Base-by-base conservation (phyloP, 225 moss, liverwort and hornwort species). In the Physcomitrium patens region DNA sequence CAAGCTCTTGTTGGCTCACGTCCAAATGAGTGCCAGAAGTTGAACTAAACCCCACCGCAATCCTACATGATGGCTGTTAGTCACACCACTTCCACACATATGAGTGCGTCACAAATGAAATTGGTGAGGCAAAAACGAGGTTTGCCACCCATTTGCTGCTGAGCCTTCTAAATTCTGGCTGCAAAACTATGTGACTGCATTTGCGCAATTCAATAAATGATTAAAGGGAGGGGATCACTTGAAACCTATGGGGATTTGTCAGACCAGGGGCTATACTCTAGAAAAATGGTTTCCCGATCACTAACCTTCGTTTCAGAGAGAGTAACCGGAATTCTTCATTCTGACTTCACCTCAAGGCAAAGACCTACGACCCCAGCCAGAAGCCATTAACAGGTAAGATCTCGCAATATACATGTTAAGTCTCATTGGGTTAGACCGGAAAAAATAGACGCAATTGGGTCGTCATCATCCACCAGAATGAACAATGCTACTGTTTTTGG, bases 181-280 rank as follows among this genome's bases (percentile, higher is more conserved):
- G 49, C 48, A 68, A 76, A 63, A 64, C 42, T 22, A 16, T 63
- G 51, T 52, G 20, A 60, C 76, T 76, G 68, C 68, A 60, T 48
- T 60, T 76, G 60, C 17, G 76, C 76, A 60, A 51, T 76, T 76
- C 23, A 43, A 76, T 68, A 50, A 66, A 51, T 68, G 60, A 49
- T 60, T 50, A 68, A 68, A 50, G 24, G 42, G 43, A 68, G 43
- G 55, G 41, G 60, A 68, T 51, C 68, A 60, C 12, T 51, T 60
- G 37, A 60, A 68, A 60, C 41, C 60, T 43, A n/a, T 49, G 18
- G 12, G 48, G 59, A 53, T 20, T 61, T 49, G 49, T 61, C 19
- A 50, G 37, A 31, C 43, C 42, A 24, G 60, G 68, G 60, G 60
- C 23, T 51, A 60, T 26, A 43, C 28, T 60, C 68, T n/a, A 68